These are phyloP conservation scores for Colletotrichum sp. DNA, from an alignment of 2,329 filamentous ascomycete genomes.

Conservation along the genomic window DNA sequence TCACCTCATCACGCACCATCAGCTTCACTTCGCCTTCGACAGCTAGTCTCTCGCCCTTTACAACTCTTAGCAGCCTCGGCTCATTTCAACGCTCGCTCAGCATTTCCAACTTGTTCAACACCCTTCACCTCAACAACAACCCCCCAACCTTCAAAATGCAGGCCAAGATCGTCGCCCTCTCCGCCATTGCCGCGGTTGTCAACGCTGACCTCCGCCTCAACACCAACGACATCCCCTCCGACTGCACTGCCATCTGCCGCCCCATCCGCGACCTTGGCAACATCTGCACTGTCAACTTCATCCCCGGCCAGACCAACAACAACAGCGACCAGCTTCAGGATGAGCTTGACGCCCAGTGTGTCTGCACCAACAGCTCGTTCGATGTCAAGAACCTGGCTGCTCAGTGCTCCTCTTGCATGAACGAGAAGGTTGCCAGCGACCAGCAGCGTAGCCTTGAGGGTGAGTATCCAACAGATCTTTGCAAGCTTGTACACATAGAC, in stretches of 20 bases:
- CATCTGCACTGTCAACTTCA: conserved; percentile 38
- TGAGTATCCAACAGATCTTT: neutral
- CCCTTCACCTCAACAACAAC: neutral
- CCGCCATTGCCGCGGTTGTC: conserved; percentile 32
- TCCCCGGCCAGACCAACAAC: conserved; percentile 19
- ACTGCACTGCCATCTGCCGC: conserved; percentile 39
- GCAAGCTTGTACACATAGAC: neutral
- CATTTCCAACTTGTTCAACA: neutral
- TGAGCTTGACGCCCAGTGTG: conserved; percentile 18
- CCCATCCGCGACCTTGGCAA: conserved; percentile 39
- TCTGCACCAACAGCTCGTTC: conserved; percentile 22
- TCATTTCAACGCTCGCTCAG: conserved; percentile 6
- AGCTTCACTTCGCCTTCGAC: conserved; percentile 21
- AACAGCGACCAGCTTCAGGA: conserved; percentile 20
- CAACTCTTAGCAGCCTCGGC: conserved; percentile 14
- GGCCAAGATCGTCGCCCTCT: conserved; percentile 28
- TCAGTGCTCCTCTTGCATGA: conserved; percentile 41
- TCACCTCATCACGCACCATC: conserved; percentile 8
- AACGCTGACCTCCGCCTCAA: conserved; percentile 38
- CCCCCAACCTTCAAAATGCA: conserved; percentile 29
- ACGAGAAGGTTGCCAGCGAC: conserved; percentile 30
- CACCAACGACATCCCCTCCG: conserved; percentile 36
- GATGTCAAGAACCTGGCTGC: conserved; percentile 16
- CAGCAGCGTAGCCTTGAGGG: conserved; percentile 22
- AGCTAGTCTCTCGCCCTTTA: conserved; percentile 19